Evolutionary conservation across 805 yeast species (phyloP).

Genomic region (Pichia membranifaciens): DNA sequence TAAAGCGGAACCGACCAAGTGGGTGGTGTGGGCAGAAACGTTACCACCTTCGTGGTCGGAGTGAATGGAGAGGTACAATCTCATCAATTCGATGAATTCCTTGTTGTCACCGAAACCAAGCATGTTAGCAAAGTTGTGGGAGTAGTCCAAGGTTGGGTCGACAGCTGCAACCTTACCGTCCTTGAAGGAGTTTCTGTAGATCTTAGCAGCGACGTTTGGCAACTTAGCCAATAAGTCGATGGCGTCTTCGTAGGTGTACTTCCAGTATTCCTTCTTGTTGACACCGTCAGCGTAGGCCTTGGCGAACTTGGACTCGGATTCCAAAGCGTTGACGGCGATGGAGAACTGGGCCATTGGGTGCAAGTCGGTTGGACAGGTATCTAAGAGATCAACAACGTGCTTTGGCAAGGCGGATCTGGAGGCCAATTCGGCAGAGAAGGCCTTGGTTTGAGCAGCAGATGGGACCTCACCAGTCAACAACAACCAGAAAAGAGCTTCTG

Average conservation of each 20-base stretch:
- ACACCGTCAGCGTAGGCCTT: constrained; percentile 83
- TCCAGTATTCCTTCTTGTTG: constrained; percentile 79
- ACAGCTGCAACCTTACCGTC: constrained; percentile 61
- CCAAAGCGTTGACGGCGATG: constrained; percentile 75
- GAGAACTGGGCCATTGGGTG: constrained; percentile 92
- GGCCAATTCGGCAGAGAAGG: constrained; percentile 70
- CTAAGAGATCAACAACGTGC: constrained; percentile 67
- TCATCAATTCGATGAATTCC: constrained; percentile 73
- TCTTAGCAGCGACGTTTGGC: constrained; percentile 75
- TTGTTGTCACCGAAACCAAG: constrained; percentile 54
- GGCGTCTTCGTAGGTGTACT: constrained; percentile 74
- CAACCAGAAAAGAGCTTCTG: constrained; percentile 81
- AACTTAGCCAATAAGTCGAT: constrained; percentile 75
- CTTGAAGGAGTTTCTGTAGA: constrained; percentile 78
- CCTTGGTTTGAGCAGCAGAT: constrained; percentile 61
- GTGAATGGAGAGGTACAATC: constrained; percentile 76
- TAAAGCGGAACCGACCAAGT: constrained; percentile 77
- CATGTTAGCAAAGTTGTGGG: constrained; percentile 55
- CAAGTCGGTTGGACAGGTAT: constrained; percentile 65
- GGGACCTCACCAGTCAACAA: constrained; percentile 81
- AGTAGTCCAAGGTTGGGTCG: constrained; percentile 55
- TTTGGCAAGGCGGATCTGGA: constrained; percentile 73
- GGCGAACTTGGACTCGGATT: constrained; percentile 76
- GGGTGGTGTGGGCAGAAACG: constrained; percentile 83
- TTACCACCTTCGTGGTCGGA: constrained; percentile 90